These are phyloP conservation scores for Geranium rotundifolium DNA, from an alignment of 345 rosid species.

Conservation along the genomic window DNA sequence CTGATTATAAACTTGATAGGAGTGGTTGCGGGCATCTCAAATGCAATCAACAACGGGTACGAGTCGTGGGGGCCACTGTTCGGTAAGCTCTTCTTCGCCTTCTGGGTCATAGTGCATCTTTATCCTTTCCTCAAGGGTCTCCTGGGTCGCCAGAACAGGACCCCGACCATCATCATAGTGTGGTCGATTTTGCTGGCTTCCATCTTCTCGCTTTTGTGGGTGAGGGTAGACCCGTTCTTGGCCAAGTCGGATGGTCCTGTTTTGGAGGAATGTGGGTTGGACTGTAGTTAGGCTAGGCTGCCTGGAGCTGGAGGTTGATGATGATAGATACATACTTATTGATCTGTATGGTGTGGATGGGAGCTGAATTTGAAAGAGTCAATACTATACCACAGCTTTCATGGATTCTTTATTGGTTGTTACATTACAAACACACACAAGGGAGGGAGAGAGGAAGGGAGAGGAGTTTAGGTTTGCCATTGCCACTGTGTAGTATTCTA, in stretches of 20 bases:
- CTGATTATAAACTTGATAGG: slow-evolving; percentile 49
- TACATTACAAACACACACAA: not conserved
- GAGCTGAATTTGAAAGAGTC: no score
- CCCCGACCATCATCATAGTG: slow-evolving; percentile 54
- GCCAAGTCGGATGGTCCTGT: slow-evolving; percentile 35
- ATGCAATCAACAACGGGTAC: slow-evolving; percentile 51
- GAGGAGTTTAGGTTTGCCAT: no score
- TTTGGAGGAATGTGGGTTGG: slow-evolving; percentile 60
- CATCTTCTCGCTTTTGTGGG: slow-evolving; percentile 62
- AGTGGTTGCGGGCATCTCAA: slow-evolving; percentile 44
- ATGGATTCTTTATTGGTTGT: no score
- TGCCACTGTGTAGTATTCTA: no score
- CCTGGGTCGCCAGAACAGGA: slow-evolving; percentile 42
- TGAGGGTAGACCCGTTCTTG: slow-evolving; percentile 46
- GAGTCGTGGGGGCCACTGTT: no score
- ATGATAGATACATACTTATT: not conserved
- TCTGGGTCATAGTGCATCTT: slow-evolving; percentile 61
- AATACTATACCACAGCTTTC: no score
- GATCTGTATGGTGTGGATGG: slow-evolving; percentile 1
- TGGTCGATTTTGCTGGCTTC: slow-evolving; percentile 70
- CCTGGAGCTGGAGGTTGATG: not conserved
- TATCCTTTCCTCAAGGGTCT: slow-evolving; percentile 64
- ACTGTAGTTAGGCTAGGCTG: slow-evolving; percentile 42
- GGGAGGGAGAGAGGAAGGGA: no score
- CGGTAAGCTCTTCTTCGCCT: slow-evolving; percentile 52